Evolutionary conservation across 2,329 filamentous ascomycete genomes (phyloP), one percentile per base, ranked within the genome.

Genomic region (Lachnellula subtilissima): DNA sequence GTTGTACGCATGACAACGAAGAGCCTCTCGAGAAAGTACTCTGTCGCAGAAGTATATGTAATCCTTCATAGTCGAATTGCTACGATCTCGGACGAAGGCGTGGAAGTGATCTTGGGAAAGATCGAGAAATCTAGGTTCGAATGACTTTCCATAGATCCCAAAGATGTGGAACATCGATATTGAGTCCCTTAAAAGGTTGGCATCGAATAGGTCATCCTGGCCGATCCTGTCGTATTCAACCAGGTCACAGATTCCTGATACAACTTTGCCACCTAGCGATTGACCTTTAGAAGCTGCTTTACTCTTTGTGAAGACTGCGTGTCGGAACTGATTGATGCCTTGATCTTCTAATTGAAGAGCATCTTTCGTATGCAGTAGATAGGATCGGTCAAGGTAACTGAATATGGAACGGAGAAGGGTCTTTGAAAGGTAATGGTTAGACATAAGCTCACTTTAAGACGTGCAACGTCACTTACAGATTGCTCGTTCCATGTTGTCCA

Each of bases 351-450:
- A 84, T 36, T 88, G 88, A 9, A 80, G 79, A 37, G 81, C 74
- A 22, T 87, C 83, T 63, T 86, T 85, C 47, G 86, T 85, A 55
- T 87, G 86, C 2, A 96, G 77, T 7, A 99, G 79, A 68, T 91
- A 97, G 2, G 91, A 89, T 60, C 94, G 86, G 70, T 99, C 93
- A 62, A 99, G 81, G 68, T 92, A 99, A 74, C 91, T 96, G 73
- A 97, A 97, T 40, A 95, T 88, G 61, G 89, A 93, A 49, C 91
- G 84, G 52, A 99, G 83, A 14, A 86, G 85, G 62, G 85, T 82
- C 85, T 91, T 32, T 64, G 50, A 36, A 15, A 19, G 5, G 28
- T 14, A 46, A 65, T 61, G 64, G 61, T 58, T 37, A 35, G 45
- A 9, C 6, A 32, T 25, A 22, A 12, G n/a, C 42, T 28, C 46